Base-by-base conservation (phyloP, 805 yeast species). In the Limtongia smithiae region DNA sequence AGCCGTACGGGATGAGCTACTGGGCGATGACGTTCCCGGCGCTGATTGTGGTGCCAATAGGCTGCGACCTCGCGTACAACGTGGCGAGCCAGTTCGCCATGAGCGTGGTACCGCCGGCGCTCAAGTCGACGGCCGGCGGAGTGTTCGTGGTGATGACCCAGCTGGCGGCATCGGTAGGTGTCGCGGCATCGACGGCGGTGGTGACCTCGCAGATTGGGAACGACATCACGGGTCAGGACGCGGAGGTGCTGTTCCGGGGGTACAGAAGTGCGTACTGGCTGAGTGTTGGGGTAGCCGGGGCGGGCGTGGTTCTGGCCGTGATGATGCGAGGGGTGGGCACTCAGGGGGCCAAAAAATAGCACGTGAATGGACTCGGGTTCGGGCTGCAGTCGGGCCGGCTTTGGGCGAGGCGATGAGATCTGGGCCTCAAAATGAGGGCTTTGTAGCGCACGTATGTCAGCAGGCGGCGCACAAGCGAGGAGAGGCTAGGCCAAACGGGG, bases 21-120 rank as follows among this genome's bases (percentile, higher is more conserved):
- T 76, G 77, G 68, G 61, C 71, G 1, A 72, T 75, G 14, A 75
- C 78, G 12, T 76, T 76, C 46, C 74, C 74, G 61, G 69, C 76
- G 0, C 68, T 70, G 44, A 53, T 65, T 14, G 55, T 70, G 15
- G 62, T 70, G 0, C 78, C 73, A 22, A 31, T 75, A 14, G 80
- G 80, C 0, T 78, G 77, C 0, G 80, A 76, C 58, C 55, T 76
- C 4, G 63, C 71, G 14, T 75, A 72, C 55, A 76, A 76, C 52
- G 74, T 76, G 9, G 67, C 71, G 15, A 76, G 71, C 46, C 64
- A 74, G 60, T 68, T 69, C 31, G 62, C 76, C 1, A 59, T 75
- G 32, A 67, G 71, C 4, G 65, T 76, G 0, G 77, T 76, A n/a
- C 66, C 69, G 20, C 61, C 61, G 37, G 50, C 62, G 11, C 56